phyloP scores from a whole-genome alignment of 2,329 filamentous ascomycete genomes.

The Colletotrichum somersetense region DNA sequence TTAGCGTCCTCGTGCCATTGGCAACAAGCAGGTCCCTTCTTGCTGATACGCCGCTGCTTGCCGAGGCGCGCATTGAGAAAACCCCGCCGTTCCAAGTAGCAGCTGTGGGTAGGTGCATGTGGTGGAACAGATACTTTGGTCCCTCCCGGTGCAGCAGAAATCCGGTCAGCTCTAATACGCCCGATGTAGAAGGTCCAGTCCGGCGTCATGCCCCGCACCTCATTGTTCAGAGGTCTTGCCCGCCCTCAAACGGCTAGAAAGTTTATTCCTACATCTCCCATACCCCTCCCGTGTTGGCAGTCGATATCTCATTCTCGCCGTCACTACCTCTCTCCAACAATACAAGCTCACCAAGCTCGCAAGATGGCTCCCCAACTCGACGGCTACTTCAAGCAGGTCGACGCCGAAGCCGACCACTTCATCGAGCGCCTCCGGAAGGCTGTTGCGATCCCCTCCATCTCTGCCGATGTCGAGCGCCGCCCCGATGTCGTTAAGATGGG shows the following conservation, averaged over 20 bases:
- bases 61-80: constrained; percentile 36
- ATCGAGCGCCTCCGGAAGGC: constrained; percentile 92
- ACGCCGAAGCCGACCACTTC: constrained; percentile 81
- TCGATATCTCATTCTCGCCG: constrained; percentile 44
- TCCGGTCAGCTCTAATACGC: constrained; percentile 42
- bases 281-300: constrained; percentile 37
- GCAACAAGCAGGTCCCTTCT: constrained; percentile 21
- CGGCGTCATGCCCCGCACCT: constrained; percentile 61
- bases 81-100: constrained; percentile 37
- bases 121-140: constrained; percentile 19
- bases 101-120: constrained; percentile 37
- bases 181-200: constrained; percentile 42
- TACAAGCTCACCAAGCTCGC: constrained; percentile 71
- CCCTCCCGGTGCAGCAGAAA: constrained; percentile 28
- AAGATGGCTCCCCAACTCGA: constrained; percentile 92
- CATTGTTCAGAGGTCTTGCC: constrained; percentile 47
- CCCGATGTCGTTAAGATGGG: constrained; percentile 98
- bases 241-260: constrained; percentile 37
- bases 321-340: constrained; percentile 65
- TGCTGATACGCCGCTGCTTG: constrained; percentile 41
- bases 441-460: constrained; percentile 96
- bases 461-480: constrained; percentile 88
- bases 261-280: constrained; percentile 36
- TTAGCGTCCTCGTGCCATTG: constrained; percentile 33
- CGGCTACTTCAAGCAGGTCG: constrained; percentile 92